A percentile compares a stretch with the other conserved stretches of the same genome.
These are phyloP conservation scores for Moricandia moricandioides DNA, from an alignment of 345 rosid species.

Conservation along the genomic window DNA sequence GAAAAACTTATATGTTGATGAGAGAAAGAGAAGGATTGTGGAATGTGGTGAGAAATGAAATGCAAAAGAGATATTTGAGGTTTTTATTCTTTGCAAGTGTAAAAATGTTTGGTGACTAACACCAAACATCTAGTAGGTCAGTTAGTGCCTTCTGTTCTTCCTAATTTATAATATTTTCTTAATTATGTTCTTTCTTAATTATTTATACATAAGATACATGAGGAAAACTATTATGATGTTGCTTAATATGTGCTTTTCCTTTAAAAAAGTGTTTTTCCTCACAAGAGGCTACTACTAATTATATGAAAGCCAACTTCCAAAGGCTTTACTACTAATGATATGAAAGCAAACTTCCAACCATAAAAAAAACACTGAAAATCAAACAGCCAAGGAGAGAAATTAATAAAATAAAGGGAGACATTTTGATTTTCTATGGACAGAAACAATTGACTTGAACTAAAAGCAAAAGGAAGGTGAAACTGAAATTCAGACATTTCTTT, in stretches of 20 bases:
- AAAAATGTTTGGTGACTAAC: slow-evolving; percentile 30
- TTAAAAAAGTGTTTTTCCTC: neutral
- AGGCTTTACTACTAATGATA: neutral
- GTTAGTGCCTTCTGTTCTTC: slow-evolving; percentile 10
- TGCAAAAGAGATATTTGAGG: slow-evolving; percentile 30
- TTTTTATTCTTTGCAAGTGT: slow-evolving; percentile 22
- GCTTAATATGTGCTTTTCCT: slow-evolving; percentile 18
- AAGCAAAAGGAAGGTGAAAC: slow-evolving; percentile 42
- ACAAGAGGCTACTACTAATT: slow-evolving; percentile 14
- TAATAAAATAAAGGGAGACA: slow-evolving; percentile 7
- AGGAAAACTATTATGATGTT: slow-evolving; percentile 19
- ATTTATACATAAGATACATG: slow-evolving; percentile 15
- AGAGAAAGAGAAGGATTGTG: slow-evolving; percentile 17
- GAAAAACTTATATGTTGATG: neutral
- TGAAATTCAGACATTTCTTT: slow-evolving; percentile 21
- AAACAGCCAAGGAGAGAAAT: neutral
- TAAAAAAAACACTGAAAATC: neutral
- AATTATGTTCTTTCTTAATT: neutral
- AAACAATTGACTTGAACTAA: slow-evolving; percentile 32
- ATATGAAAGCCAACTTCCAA: slow-evolving; percentile 27
- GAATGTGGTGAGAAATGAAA: slow-evolving; percentile 25
- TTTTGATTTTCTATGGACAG: slow-evolving; percentile 2
- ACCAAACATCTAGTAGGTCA: slow-evolving; percentile 30
- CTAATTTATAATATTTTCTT: slow-evolving; percentile 1
- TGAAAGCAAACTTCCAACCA: slow-evolving; percentile 32